Percentiles rank a stretch among this genome's conserved stretches.
These are phyloP conservation scores for Saccharum hybrid DNA, from an alignment of 202 grass and related monocot genomes.

Conservation along the genomic window DNA sequence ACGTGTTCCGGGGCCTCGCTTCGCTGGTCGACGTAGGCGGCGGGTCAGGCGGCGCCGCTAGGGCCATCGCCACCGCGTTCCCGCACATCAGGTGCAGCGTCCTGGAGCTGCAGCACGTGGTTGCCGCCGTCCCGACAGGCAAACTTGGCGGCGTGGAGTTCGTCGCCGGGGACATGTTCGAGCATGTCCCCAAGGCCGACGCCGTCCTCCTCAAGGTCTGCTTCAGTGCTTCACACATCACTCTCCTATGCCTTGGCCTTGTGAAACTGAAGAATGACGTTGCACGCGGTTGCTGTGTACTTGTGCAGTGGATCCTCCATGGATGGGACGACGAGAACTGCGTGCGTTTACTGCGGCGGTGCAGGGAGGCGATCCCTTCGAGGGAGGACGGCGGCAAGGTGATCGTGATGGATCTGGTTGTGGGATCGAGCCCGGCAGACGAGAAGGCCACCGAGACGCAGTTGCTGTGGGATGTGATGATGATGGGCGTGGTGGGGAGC, in stretches of 20 bases:
- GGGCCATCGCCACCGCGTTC: constrained; percentile 47
- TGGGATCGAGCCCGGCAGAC: constrained; percentile 44
- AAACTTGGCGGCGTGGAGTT: constrained; percentile 52
- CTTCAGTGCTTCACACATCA: neutral
- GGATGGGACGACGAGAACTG: constrained; percentile 54
- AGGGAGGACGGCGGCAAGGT: constrained; percentile 57
- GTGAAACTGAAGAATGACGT: neutral
- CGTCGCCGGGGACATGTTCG: constrained; percentile 65
- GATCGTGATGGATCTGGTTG: constrained; percentile 70
- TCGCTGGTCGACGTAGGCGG: constrained; percentile 67
- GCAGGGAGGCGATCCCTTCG: constrained; percentile 59
- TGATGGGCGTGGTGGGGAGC: constrained; percentile 61
- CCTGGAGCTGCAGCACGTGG: constrained; percentile 60
- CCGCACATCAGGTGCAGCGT: constrained; percentile 49
- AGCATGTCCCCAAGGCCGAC: constrained; percentile 57
- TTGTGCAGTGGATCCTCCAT: constrained; percentile 62
- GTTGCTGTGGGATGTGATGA: constrained; percentile 64
- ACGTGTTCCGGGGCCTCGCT: constrained; percentile 50
- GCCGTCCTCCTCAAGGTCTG: constrained; percentile 66
- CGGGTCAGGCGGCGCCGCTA: constrained; percentile 25
- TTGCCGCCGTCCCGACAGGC: constrained; percentile 32
- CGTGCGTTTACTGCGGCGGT: constrained; percentile 54
- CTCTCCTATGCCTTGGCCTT: neutral
- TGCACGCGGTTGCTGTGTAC: neutral
- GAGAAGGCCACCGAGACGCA: constrained; percentile 54